Conservation (phyloP, 768 basidiomycete genomes). For the Suillus hirtellus region DNA sequence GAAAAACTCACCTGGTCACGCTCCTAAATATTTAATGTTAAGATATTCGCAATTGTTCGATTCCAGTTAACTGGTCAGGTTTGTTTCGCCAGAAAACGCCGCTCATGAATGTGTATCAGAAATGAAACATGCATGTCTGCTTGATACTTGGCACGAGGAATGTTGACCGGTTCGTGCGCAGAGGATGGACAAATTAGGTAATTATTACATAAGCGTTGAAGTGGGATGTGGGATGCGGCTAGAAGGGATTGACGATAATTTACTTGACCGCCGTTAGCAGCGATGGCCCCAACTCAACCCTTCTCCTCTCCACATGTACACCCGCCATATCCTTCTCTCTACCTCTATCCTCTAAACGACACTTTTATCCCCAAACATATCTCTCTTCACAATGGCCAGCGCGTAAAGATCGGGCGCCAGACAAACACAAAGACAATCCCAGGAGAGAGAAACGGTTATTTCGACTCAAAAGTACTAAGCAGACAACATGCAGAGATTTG, state of each 20-base stretch:
- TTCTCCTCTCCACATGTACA: conserved; percentile 33
- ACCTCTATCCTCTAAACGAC: conserved; percentile 91
- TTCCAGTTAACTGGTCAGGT: neutral
- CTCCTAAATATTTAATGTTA: neutral
- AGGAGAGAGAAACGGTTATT: conserved; percentile 91
- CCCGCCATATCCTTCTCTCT: conserved; percentile 44
- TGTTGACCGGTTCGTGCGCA: conserved; percentile 1
- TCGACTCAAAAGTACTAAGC: conserved; percentile 93
- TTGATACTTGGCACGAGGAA: neutral
- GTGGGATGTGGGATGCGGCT: neutral
- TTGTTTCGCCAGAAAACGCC: neutral
- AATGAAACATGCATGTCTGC: neutral
- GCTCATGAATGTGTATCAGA: neutral
- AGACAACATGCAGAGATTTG: conserved; percentile 98
- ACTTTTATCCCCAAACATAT: conserved; percentile 95
- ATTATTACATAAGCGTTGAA: conserved; percentile 8
- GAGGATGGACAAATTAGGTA: neutral
- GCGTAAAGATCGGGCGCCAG: conserved; percentile 91
- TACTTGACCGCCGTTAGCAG: conserved; percentile 13
- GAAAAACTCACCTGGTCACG: neutral
- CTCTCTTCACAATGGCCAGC: conserved; percentile 61
- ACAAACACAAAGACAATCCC: conserved; percentile 96
- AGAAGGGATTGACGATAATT: conserved; percentile 10
- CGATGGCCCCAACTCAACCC: conserved; percentile 34
- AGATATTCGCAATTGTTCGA: neutral